Percentiles rank a stretch among this genome's conserved stretches.
Conservation (phyloP, 1,139 yeast species). For the Pichia sp. region DNA sequence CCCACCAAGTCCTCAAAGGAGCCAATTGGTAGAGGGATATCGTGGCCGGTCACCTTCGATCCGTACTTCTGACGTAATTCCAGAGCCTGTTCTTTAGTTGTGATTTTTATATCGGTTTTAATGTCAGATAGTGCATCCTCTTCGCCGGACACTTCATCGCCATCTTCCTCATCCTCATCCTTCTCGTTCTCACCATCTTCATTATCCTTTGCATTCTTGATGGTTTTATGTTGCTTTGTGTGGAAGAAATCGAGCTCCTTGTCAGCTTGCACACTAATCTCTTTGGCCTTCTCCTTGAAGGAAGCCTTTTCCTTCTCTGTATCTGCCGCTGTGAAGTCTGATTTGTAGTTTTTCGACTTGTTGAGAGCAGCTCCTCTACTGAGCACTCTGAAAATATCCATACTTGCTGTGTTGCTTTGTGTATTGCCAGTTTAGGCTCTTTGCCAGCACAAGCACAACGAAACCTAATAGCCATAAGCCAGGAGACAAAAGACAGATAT, state of each 20-base stretch:
- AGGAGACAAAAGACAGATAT: no score
- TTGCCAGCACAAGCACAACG: no score
- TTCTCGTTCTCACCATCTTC: slow-evolving; percentile 27
- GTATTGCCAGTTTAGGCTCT: no score
- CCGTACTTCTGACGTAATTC: slow-evolving; percentile 22
- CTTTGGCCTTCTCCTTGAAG: slow-evolving; percentile 29
- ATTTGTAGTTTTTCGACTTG: slow-evolving; percentile 38
- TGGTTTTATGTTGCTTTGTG: slow-evolving; percentile 34
- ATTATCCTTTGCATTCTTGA: slow-evolving; percentile 14
- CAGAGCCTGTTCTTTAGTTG: slow-evolving; percentile 29
- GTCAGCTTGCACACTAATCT: slow-evolving; percentile 38
- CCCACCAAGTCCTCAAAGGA: slow-evolving; percentile 73
- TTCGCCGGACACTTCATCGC: slow-evolving; percentile 19
- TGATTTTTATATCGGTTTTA: slow-evolving; percentile 32
- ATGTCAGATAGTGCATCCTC: no score
- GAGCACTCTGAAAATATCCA: slow-evolving; percentile 87
- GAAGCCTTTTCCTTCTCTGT: slow-evolving; percentile 19
- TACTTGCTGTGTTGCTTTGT: background rate
- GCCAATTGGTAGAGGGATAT: slow-evolving; percentile 77
- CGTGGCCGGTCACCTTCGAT: slow-evolving; percentile 24
- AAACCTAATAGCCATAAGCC: no score
- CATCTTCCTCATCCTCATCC: slow-evolving; percentile 23
- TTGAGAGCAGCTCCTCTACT: slow-evolving; percentile 79
- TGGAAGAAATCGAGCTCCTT: slow-evolving; percentile 68
- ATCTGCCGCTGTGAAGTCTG: slow-evolving; percentile 42